Conservation (phyloP, 768 basidiomycete genomes). For the Russula compacta region DNA sequence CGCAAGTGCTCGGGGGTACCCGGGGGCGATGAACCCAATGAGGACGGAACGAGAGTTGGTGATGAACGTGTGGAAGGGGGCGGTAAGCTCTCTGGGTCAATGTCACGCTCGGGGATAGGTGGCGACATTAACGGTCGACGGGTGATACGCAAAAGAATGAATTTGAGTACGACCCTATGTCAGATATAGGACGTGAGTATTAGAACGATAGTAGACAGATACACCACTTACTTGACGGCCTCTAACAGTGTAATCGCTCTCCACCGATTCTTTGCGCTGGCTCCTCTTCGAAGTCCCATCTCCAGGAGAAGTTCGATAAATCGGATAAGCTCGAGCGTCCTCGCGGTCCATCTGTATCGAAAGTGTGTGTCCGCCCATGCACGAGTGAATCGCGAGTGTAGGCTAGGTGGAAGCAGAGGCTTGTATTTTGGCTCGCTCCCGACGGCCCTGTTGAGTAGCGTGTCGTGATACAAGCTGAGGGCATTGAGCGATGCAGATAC, state of each 20-base stretch:
- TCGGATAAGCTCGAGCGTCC: constrained; percentile 64
- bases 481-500: constrained; percentile 85
- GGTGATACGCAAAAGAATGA: constrained; percentile 66
- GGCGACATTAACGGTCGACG: constrained; percentile 66
- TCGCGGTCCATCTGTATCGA: constrained; percentile 71
- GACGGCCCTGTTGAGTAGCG: constrained; percentile 63
- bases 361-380: constrained; percentile 69
- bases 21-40: constrained; percentile 45
- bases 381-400: constrained; percentile 83
- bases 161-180: constrained; percentile 61
- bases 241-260: constrained; percentile 71
- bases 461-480: constrained; percentile 91
- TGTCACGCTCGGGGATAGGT: constrained; percentile 80
- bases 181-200: constrained; percentile 17
- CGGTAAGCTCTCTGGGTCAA: constrained; percentile 59
- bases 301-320: constrained; percentile 82
- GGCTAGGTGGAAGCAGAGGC: constrained; percentile 64
- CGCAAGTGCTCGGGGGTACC: constrained; percentile 71
- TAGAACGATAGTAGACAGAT: background rate
- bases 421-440: constrained; percentile 59
- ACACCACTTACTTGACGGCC: constrained; percentile 63
- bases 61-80: constrained; percentile 43
- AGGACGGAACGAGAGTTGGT: constrained; percentile 52
- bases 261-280: constrained; percentile 60
- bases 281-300: constrained; percentile 74